Evolutionary conservation across 2,329 filamentous ascomycete genomes (phyloP), one percentile per base, ranked within the genome.

Genomic region (Pyrenochaeta sp.): DNA sequence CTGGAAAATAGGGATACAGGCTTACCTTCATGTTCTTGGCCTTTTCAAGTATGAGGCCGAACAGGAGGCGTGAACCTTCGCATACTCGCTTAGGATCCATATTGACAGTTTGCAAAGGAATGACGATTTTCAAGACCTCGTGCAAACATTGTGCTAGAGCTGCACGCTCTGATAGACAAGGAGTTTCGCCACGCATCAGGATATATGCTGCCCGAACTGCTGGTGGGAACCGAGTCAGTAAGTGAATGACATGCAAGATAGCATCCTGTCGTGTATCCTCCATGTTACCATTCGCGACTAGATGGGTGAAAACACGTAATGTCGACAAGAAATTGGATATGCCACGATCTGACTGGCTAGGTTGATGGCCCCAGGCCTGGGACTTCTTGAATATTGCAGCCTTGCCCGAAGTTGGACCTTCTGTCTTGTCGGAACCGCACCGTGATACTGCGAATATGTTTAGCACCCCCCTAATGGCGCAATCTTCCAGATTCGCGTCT

Each of bases 21-120:
- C n/a, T n/a, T n/a, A 55, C 35, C n/a, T 48, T 47, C 8, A 61
- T 24, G 15, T 61, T 48, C 24, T 58, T 61, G 17, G 60, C 65
- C 44, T 67, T 70, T 41, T 71, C 67, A 3, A 71, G 46, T 14
- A 72, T 49, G 24, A 71, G 61, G n/a, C 68, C 68, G 38, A 71
- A 64, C 14, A 73, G 51, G 4, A 72, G 51, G 6, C 68, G 60
- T 22, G 65, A 49, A 6, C 64, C 68, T 48, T 72, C 69, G 15
- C 72, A 63, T 5, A 65, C 37, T 10, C 71, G 58, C 17, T 47
- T 24, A 3, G 44, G 26, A 35, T 67, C 51, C 6, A 46, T 54
- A 4, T 57, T 51, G 20, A 72, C 55, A 7, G 70, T 49, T 4
- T 50, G 52, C 6, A 52, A 44, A 7, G 64, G 67, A 10, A 71